Base-by-base conservation (phyloP, 148 eudicot species). In the Hydrangea macrophylla region DNA sequence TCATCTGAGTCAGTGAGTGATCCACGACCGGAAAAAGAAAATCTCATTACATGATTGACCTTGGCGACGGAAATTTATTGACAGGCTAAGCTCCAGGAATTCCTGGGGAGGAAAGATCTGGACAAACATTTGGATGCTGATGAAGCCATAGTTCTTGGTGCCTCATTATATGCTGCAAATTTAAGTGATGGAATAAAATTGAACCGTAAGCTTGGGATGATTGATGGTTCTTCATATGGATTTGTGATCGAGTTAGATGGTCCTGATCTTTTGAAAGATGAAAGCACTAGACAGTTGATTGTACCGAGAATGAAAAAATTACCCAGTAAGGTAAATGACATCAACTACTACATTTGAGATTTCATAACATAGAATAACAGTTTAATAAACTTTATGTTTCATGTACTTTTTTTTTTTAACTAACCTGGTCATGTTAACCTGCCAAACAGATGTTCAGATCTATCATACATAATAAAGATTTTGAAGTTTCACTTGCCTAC, bases 41-140 rank as follows among this genome's bases (percentile, higher is more conserved):
- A 3, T 35, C 39, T 35, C n/a, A n/a, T n/a, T n/a, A n/a, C n/a
- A 31, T 27, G 1, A n/a, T 48, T 25, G 23, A 30, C n/a, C n/a
- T n/a, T 70, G 48, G 44, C 17, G 7, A 24, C 20, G 39, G 35
- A 63, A 26, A 33, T 44, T 48, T 64, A n/a, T 72, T 40, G 45
- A 28, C 84, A 94, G 99, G 92, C 88, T 76, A 95, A 82, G 75
- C 90, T 95, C 69, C 99, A 91, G 78, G 96, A 88, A 65, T 91
- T 89, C 76, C 82, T 94, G 50, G 97, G 96, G 68, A 88, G 90
- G 86, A 82, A 84, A 73, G 92, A 89, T 72, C 76, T 95, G 75
- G 99, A 91, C 86, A 91, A 71, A 76, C 99, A 95, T 77, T 73
- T 95, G 70, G 99, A 95, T 77, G 90, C 99, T 60, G 99, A 95